Evolutionary conservation across 192 early-diverging fungal species (phyloP).

Genomic region (Geranomyces variabilis): DNA sequence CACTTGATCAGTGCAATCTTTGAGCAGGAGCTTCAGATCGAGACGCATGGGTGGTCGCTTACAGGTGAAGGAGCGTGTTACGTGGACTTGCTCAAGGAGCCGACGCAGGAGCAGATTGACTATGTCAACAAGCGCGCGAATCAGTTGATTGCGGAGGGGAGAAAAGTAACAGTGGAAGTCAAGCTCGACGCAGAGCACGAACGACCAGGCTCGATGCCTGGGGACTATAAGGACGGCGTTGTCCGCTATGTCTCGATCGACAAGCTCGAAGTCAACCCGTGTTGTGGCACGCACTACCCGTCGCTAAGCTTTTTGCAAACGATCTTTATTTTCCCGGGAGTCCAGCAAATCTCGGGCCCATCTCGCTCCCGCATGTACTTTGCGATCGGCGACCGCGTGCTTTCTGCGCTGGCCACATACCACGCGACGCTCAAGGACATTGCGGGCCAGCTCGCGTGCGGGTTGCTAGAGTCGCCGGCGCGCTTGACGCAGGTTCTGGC

Average conservation of each 20-base stretch:
- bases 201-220: slow-evolving; percentile 55
- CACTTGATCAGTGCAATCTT: slow-evolving; percentile 73
- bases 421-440: slow-evolving; percentile 9
- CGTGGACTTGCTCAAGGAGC: slow-evolving; percentile 60
- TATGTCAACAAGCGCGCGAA: slow-evolving; percentile 57
- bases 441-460: neutral
- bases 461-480: neutral
- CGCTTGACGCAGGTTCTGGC: neutral
- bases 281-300: slow-evolving; percentile 75
- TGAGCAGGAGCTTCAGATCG: slow-evolving; percentile 59
- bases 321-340: slow-evolving; percentile 64
- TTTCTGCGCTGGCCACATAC: neutral
- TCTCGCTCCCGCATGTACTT: slow-evolving; percentile 71
- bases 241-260: slow-evolving; percentile 55
- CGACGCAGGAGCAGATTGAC: slow-evolving; percentile 34
- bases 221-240: slow-evolving; percentile 51
- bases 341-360: slow-evolving; percentile 59
- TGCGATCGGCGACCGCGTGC: slow-evolving; percentile 65
- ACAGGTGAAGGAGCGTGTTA: slow-evolving; percentile 59
- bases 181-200: slow-evolving; percentile 27
- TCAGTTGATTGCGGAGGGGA: slow-evolving; percentile 52
- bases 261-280: slow-evolving; percentile 64
- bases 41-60: slow-evolving; percentile 70
- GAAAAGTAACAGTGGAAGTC: slow-evolving; percentile 54
- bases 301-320: slow-evolving; percentile 65